Evolutionary conservation across 2,329 filamentous ascomycete species (phyloP).

Genomic region (Cytospora paraplurivora): DNA sequence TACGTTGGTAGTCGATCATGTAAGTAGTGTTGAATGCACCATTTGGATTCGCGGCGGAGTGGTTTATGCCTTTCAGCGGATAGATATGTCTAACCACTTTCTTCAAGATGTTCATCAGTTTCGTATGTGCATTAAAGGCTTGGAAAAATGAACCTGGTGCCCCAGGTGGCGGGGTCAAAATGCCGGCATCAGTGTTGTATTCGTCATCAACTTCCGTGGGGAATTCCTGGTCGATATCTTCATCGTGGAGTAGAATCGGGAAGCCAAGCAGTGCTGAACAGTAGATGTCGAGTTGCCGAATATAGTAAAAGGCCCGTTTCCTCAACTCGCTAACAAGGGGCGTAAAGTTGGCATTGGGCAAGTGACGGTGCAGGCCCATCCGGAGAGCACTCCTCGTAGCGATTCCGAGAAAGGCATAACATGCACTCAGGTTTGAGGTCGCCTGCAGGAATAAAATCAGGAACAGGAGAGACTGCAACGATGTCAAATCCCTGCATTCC

Average conservation of each 20-base stretch:
- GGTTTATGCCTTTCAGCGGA: conserved; percentile 59
- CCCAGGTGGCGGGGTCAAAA: conserved; percentile 57
- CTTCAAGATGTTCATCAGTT: conserved; percentile 63
- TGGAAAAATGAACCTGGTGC: conserved; percentile 59
- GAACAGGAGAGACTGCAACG: conserved; percentile 75
- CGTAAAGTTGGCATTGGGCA: conserved; percentile 64
- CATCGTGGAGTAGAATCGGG: conserved; percentile 62
- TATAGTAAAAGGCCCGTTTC: conserved; percentile 67
- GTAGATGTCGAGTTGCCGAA: conserved; percentile 71
- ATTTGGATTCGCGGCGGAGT: conserved; percentile 40
- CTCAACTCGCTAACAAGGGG: conserved; percentile 66
- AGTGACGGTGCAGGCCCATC: conserved; percentile 75
- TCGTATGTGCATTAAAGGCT: conserved; percentile 67
- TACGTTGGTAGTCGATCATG: conserved; percentile 63
- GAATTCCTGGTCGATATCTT: conserved; percentile 68
- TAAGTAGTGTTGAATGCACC: conserved; percentile 55
- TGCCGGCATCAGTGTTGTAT: conserved; percentile 62
- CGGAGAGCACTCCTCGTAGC: conserved; percentile 74
- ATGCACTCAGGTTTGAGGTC: conserved; percentile 76
- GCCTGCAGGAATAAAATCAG: conserved; percentile 82
- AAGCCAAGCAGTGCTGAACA: conserved; percentile 69
- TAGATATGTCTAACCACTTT: conserved; percentile 69
- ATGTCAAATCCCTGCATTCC: conserved; percentile 72
- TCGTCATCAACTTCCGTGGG: conserved; percentile 68
- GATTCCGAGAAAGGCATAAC: conserved; percentile 79